Base-by-base conservation (phyloP, 257 asterid genomes). In the Buddleja alternifolia region DNA sequence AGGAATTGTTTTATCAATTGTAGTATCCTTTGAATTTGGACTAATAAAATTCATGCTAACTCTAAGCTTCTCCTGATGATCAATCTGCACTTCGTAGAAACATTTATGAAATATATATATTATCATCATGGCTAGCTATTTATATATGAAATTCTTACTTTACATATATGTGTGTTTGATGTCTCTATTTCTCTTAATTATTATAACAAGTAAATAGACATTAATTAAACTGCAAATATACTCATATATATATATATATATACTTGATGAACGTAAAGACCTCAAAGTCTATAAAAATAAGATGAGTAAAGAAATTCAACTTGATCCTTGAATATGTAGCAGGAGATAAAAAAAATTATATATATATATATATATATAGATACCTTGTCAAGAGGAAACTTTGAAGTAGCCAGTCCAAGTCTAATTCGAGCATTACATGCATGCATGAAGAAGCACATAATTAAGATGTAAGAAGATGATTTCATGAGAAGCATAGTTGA, bases 401-500 rank as follows among this genome's bases (percentile, higher is more conserved):
- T 46, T 17, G 8, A 46, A 15, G 17, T 39, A 21, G 54, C 4
- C 10, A 37, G 39, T 8, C 21, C 37, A 17, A 71, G 17, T 29
- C 34, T 5, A 36, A 44, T 36, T 41, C 66, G 65, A 64, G 77
- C 67, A 8, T 39, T 15, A 44, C 71, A 59, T 59, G 81, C 77
- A 66, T 71, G 81, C 73, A 65, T 36, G 77, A 63, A 57, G 40
- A 64, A 51, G 59, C 24, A 65, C 41, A 57, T 29, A 12, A 64
- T 8, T 48, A 76, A 66, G 57, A 76, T 65, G 71, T 65, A 42
- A 17, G 64, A 50, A 21, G 15, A 60, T 14, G 53, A 14, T 29
- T 25, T 69, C 34, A 29, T 29, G 7, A 21, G 15, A 62, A 56
- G 10, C 61, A 66, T 56, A 14, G 17, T 19, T n/a, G 60, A 32